Evolutionary conservation across 2,329 filamentous ascomycete genomes (phyloP).

Genomic region (Xylaria sp.): DNA sequence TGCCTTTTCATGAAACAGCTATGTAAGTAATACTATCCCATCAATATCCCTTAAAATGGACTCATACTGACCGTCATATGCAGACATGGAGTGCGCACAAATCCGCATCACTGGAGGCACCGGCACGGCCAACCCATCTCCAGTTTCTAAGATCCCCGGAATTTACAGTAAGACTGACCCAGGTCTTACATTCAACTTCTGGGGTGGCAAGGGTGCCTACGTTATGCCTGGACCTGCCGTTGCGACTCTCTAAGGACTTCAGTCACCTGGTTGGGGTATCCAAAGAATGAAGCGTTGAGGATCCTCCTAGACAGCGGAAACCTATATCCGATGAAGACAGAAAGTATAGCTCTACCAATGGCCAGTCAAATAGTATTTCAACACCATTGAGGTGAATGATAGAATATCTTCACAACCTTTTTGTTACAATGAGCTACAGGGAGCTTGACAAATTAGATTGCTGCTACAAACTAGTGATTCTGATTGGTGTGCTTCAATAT

Average conservation of each 20-base stretch:
- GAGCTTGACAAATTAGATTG: background rate
- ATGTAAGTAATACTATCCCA: conserved; percentile 19
- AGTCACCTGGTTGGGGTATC: background rate
- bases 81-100: conserved; percentile 45
- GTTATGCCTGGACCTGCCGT: conserved; percentile 45
- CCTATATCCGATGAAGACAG: no score
- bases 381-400: no score
- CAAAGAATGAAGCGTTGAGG: background rate
- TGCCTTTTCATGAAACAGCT: conserved; percentile 7
- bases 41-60: background rate
- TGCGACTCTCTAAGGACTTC: conserved; percentile 18
- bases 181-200: conserved; percentile 45
- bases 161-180: conserved; percentile 47
- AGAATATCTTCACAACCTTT: background rate
- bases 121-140: conserved; percentile 39
- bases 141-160: conserved; percentile 54
- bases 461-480: background rate
- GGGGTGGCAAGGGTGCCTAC: conserved; percentile 41
- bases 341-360: no score
- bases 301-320: background rate
- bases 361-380: no score
- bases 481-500: background rate
- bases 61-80: conserved; percentile 11
- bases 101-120: conserved; percentile 40
- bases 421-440: background rate